These are phyloP conservation scores for Aristolochia fimbriata DNA, from an alignment of 164 flowering plant species.

Conservation along the genomic window DNA sequence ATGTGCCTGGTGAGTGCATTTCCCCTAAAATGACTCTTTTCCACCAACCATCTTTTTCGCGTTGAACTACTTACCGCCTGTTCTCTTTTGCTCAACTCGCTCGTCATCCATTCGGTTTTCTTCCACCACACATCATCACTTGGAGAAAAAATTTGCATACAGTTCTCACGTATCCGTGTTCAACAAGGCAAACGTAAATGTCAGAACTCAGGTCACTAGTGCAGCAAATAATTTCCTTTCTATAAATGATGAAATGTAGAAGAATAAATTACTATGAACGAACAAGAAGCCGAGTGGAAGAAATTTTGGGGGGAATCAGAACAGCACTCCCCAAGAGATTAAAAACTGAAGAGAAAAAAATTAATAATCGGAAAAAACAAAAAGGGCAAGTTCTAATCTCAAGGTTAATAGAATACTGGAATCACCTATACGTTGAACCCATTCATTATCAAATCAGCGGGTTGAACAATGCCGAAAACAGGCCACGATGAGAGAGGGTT, in stretches of 20 bases:
- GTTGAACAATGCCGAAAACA: background rate
- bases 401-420: constrained; percentile 10
- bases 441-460: constrained; percentile 1
- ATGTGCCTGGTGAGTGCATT: too few species aligned
- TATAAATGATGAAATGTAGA: background rate
- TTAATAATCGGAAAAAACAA: constrained; percentile 7
- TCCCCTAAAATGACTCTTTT: too few species aligned
- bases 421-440: constrained; percentile 3
- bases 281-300: background rate
- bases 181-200: too few species aligned
- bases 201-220: too few species aligned
- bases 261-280: background rate
- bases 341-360: background rate
- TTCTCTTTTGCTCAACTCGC: too few species aligned
- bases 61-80: too few species aligned
- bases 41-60: too few species aligned
- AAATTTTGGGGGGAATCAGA: background rate
- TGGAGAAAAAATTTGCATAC: too few species aligned
- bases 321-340: background rate
- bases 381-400: constrained; percentile 7
- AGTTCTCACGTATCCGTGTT: too few species aligned
- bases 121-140: too few species aligned
- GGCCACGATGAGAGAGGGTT: background rate
- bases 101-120: too few species aligned
- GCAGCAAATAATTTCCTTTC: background rate